Conservation (phyloP, 2,329 filamentous ascomycete species). For the Pseudogymnoascus sp. region DNA sequence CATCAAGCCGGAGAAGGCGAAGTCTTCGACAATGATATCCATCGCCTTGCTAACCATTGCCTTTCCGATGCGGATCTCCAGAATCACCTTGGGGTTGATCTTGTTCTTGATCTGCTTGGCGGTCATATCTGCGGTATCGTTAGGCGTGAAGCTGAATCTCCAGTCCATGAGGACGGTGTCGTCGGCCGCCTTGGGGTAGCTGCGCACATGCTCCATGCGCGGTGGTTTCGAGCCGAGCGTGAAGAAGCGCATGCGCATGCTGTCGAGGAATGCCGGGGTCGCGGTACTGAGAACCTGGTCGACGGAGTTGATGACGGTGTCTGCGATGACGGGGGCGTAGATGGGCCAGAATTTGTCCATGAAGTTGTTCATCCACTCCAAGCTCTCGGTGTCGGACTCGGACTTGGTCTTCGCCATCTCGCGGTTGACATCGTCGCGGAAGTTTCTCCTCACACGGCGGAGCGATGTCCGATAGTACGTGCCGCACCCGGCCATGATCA, state of each 20-base stretch:
- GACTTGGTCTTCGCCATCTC: conserved; percentile 81
- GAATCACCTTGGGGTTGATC: conserved; percentile 90
- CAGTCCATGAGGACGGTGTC: conserved; percentile 98
- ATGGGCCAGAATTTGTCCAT: conserved; percentile 99
- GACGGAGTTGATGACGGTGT: conserved; percentile 86
- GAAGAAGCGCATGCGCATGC: conserved; percentile 86
- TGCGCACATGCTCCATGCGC: conserved; percentile 94
- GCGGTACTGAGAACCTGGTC: conserved; percentile 92
- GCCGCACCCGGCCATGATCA: conserved; percentile 84
- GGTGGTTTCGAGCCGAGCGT: conserved; percentile 92
- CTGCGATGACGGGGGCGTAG: conserved; percentile 85
- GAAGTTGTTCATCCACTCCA: conserved; percentile 99
- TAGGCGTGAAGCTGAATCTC: conserved; percentile 99
- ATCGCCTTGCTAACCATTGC: conserved; percentile 95
- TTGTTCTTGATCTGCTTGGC: conserved; percentile 85
- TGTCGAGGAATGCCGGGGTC: conserved; percentile 88
- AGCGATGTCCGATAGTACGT: conserved; percentile 97
- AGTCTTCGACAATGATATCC: conserved; percentile 95
- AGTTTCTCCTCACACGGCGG: conserved; percentile 87
- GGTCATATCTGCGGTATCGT: conserved; percentile 87
- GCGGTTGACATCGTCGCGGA: conserved; percentile 85
- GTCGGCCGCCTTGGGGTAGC: conserved; percentile 90
- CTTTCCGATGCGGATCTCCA: conserved; percentile 91
- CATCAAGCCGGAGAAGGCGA: conserved; percentile 94
- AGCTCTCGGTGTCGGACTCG: conserved; percentile 81